A percentile compares a stretch with the other conserved stretches of the same genome.
Evolutionary conservation across 2,329 filamentous ascomycete genomes (phyloP).

Genomic region (Fonsecaea multimorphosa): DNA sequence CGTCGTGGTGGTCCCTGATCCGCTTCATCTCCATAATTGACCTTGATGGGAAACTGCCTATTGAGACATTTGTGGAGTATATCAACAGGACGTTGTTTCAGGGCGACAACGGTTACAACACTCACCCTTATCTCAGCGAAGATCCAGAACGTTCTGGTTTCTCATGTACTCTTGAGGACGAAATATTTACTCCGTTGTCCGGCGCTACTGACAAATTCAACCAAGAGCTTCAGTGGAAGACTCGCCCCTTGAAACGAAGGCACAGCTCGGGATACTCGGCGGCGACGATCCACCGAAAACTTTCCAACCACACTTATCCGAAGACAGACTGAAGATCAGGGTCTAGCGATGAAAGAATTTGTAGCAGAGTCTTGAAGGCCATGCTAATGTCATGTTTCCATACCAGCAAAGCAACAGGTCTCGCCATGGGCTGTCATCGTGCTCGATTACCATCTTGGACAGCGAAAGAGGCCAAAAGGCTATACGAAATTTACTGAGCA

Average conservation of each 20-base stretch:
- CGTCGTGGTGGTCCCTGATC: slow-evolving; percentile 14
- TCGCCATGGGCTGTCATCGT: not conserved
- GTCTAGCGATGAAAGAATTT: not conserved
- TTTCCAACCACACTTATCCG: not conserved
- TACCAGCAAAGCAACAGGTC: not conserved
- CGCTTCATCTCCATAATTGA: not conserved
- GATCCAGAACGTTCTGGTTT: not conserved
- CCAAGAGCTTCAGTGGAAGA: not conserved
- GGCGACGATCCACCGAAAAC: not conserved
- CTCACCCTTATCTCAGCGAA: not conserved
- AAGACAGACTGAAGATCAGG: not conserved
- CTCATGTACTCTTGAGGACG: not conserved
- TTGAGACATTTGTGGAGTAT: not conserved
- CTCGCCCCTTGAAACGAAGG: not conserved
- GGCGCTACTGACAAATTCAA: not conserved
- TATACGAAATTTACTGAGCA: not conserved
- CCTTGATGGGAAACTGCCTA: not conserved
- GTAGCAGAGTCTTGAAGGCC: not conserved
- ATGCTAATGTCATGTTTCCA: not conserved
- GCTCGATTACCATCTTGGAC: not conserved
- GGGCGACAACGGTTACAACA: not conserved
- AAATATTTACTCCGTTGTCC: not conserved
- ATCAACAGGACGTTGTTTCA: not conserved
- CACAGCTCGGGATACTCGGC: not conserved
- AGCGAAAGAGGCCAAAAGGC: not conserved